Percentiles rank a stretch among this genome's conserved stretches.
Evolutionary conservation across 495 filamentous ascomycete genomes (phyloP).

Genomic region (Massariosphaeria phaeospora): DNA sequence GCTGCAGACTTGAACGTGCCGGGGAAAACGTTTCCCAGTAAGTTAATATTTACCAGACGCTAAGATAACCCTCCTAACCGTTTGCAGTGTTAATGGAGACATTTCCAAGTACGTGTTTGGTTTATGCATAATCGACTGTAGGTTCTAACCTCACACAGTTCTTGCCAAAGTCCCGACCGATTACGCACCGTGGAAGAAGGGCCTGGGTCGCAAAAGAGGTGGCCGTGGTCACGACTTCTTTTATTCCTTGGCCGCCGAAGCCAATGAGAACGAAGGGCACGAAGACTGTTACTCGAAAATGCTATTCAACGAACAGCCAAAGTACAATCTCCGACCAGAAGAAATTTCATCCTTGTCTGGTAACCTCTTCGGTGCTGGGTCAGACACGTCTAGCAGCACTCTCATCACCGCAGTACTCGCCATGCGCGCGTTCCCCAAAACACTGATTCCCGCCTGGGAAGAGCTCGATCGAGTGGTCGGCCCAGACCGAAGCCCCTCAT

Average conservation of each 20-base stretch:
- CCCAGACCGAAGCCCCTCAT: conserved; percentile 34
- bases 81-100: too few relatives aligned
- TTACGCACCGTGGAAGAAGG: conserved; percentile 42
- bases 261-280: conserved; percentile 33
- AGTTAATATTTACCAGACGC: not conserved
- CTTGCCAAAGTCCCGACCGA: conserved; percentile 42
- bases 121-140: too few relatives aligned
- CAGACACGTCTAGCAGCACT: conserved; percentile 35
- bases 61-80: not conserved
- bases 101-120: too few relatives aligned
- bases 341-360: conserved; percentile 42
- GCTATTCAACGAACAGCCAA: conserved; percentile 41
- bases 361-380: conserved; percentile 35
- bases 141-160: conserved; percentile 11
- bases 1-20: conserved; percentile 45
- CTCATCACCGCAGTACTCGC: conserved; percentile 39
- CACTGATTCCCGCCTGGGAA: conserved; percentile 35
- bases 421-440: conserved; percentile 38
- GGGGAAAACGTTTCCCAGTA: conserved; percentile 53
- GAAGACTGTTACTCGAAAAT: conserved; percentile 42
- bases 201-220: conserved; percentile 36
- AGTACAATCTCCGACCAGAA: conserved; percentile 39
- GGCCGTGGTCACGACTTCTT: conserved; percentile 40
- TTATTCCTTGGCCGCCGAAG: conserved; percentile 44
- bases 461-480: conserved; percentile 40